phyloP scores from a whole-genome alignment of 495 filamentous ascomycete genomes.

The Penicillium cinerascens region DNA sequence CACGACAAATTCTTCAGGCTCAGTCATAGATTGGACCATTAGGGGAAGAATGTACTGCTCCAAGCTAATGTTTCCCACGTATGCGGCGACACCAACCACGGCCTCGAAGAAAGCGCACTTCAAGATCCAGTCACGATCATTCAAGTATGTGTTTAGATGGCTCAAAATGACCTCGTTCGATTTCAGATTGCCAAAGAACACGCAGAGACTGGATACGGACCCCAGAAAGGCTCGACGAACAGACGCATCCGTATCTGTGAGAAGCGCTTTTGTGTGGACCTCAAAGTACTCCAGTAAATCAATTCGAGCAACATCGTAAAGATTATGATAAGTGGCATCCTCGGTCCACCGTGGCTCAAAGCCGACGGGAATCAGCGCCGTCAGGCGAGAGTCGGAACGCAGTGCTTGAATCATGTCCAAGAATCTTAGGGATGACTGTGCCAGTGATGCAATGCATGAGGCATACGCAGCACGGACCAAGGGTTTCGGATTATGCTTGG shows the following conservation, averaged over 20 bases:
- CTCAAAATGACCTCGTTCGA: constrained; percentile 92
- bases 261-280: constrained; percentile 77
- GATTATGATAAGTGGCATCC: constrained; percentile 69
- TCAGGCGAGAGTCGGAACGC: constrained; percentile 76
- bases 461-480: constrained; percentile 87
- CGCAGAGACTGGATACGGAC: constrained; percentile 86
- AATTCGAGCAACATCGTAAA: constrained; percentile 76
- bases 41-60: constrained; percentile 96
- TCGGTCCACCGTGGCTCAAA: constrained; percentile 58
- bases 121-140: constrained; percentile 93
- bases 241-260: constrained; percentile 83
- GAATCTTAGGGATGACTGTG: constrained; percentile 81
- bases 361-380: constrained; percentile 69
- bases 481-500: constrained; percentile 56
- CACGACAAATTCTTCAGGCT: constrained; percentile 92
- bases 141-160: constrained; percentile 96
- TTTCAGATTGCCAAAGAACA: constrained; percentile 87
- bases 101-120: constrained; percentile 97
- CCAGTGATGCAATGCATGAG: constrained; percentile 84
- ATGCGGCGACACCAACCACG: constrained; percentile 88
- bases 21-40: constrained; percentile 95
- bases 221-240: constrained; percentile 91
- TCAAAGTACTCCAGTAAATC: constrained; percentile 81
- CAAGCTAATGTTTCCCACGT: constrained; percentile 78
- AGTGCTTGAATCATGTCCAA: constrained; percentile 88